A percentile compares a stretch with the other conserved stretches of the same genome.
phyloP scores from a whole-genome alignment of 2,329 filamentous ascomycete genomes.

The Pestalotiopsis sp. region DNA sequence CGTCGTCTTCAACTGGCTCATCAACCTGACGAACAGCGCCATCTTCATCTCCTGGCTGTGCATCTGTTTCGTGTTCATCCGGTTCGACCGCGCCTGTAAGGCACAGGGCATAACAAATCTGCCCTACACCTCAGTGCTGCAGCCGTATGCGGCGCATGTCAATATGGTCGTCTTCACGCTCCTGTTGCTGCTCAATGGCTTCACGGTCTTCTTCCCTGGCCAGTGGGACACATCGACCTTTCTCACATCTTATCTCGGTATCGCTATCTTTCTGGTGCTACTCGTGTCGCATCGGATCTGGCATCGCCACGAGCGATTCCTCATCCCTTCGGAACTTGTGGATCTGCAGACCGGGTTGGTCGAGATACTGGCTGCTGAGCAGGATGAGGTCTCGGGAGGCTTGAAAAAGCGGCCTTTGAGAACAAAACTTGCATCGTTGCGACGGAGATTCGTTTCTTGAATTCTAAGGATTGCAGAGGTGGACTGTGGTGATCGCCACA shows the following conservation, averaged over 20 bases:
- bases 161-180: slow-evolving; percentile 53
- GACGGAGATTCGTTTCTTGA: background rate
- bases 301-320: slow-evolving; percentile 47
- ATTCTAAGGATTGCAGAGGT: too few relatives aligned
- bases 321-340: slow-evolving; percentile 46
- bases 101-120: slow-evolving; percentile 45
- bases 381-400: background rate
- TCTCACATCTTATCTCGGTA: slow-evolving; percentile 64
- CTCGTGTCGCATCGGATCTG: slow-evolving; percentile 49
- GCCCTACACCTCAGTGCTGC: slow-evolving; percentile 56
- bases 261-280: slow-evolving; percentile 60
- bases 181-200: slow-evolving; percentile 62
- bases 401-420: background rate
- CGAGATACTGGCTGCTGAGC: background rate
- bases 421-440: background rate
- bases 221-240: slow-evolving; percentile 59
- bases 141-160: slow-evolving; percentile 58
- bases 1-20: slow-evolving; percentile 63
- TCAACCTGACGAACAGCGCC: slow-evolving; percentile 53
- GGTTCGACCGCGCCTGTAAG: slow-evolving; percentile 53
- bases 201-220: slow-evolving; percentile 62
- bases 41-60: slow-evolving; percentile 56
- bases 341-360: slow-evolving; percentile 52
- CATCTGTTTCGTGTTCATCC: slow-evolving; percentile 56
- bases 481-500: too few relatives aligned